Percentiles rank a stretch among this genome's conserved stretches.
Evolutionary conservation across 1,139 yeast genomes (phyloP).

Genomic region (Spathaspora sp.): DNA sequence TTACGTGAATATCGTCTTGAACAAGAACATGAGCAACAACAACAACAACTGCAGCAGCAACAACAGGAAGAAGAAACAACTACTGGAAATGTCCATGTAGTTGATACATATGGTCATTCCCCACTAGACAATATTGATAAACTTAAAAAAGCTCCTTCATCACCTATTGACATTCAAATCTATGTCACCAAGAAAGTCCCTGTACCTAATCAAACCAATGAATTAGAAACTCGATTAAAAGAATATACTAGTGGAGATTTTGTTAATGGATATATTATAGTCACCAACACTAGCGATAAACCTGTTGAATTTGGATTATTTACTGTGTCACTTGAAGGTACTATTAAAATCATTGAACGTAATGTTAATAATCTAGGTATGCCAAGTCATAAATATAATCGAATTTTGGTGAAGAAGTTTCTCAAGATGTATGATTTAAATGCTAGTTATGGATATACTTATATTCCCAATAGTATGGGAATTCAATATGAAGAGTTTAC

Average conservation of each 20-base stretch:
- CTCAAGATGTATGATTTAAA: constrained; percentile 49
- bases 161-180: constrained; percentile 45
- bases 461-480: constrained; percentile 51
- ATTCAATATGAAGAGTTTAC: constrained; percentile 46
- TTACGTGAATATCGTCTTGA: constrained; percentile 17
- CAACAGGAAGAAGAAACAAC: constrained; percentile 20
- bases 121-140: constrained; percentile 47
- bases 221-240: constrained; percentile 43
- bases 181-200: constrained; percentile 45
- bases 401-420: constrained; percentile 42
- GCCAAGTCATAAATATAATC: constrained; percentile 23
- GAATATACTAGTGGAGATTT: constrained; percentile 45
- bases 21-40: constrained; percentile 13
- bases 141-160: constrained; percentile 29
- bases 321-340: constrained; percentile 48
- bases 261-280: constrained; percentile 38
- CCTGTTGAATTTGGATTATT: constrained; percentile 47
- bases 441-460: constrained; percentile 45
- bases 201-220: constrained; percentile 32
- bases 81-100: constrained; percentile 17
- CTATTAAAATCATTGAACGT: constrained; percentile 37
- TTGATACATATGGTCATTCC: constrained; percentile 37
- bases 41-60: constrained; percentile 13
- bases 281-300: constrained; percentile 37
- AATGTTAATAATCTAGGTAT: constrained; percentile 13